Percentiles rank a stretch among this genome's conserved stretches.
Evolutionary conservation across 2,329 filamentous ascomycete species (phyloP).

Genomic region (Hysterium pulicare): DNA sequence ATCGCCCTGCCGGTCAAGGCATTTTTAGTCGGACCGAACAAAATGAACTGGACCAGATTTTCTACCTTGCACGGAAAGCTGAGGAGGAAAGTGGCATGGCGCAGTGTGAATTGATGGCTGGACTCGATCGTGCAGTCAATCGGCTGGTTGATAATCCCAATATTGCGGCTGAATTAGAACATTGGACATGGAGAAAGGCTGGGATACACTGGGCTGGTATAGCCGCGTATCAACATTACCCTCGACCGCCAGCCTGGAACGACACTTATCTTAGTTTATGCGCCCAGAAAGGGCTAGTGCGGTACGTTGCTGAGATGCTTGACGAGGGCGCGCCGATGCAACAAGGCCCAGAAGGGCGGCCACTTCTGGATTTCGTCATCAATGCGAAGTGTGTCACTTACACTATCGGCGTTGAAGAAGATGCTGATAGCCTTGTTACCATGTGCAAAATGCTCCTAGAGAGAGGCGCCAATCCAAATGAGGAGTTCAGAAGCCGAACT

Average conservation of each 20-base stretch:
- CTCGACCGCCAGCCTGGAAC: conserved; percentile 1
- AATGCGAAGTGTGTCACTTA: background rate
- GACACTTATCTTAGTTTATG: conserved; percentile 2
- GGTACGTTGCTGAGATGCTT: background rate
- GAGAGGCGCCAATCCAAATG: background rate
- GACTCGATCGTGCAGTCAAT: no score
- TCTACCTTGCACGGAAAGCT: no score
- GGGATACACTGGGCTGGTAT: conserved; percentile 1
- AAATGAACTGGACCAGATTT: no score
- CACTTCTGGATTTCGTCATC: conserved; percentile 1
- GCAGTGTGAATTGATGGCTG: no score
- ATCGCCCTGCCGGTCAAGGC: no score
- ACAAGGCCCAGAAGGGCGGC: background rate
- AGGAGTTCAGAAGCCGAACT: background rate
- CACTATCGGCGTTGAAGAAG: background rate
- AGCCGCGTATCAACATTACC: background rate
- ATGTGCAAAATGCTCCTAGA: background rate
- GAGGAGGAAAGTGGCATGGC: no score
- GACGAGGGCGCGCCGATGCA: conserved; percentile 2
- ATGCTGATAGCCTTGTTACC: background rate
- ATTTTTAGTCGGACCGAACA: no score
- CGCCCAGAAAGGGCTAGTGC: background rate
- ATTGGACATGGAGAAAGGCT: background rate
- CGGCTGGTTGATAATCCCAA: no score
- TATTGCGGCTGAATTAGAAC: no score